phyloP scores from a whole-genome alignment of 805 yeast genomes.

The Candida coquimbonensis region DNA sequence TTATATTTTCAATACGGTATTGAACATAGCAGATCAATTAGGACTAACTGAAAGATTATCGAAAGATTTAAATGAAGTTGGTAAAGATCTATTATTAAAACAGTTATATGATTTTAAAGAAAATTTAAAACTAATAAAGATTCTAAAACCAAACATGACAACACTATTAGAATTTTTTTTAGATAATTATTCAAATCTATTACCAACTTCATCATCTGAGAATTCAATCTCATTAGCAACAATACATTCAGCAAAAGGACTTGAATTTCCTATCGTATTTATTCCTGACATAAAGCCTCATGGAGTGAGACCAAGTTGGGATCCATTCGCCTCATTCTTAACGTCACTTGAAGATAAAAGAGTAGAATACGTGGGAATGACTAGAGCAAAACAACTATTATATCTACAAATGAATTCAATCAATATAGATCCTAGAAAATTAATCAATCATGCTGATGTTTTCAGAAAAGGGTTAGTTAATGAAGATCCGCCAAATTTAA shows the following conservation, averaged over 20 bases:
- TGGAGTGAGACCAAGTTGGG: slow-evolving; percentile 1
- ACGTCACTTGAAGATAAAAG: slow-evolving; percentile 28
- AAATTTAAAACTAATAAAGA: slow-evolving; percentile 26
- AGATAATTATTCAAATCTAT: slow-evolving; percentile 25
- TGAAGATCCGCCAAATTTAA: background rate
- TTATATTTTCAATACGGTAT: slow-evolving; percentile 11
- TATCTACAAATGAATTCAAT: slow-evolving; percentile 14
- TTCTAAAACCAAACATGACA: slow-evolving; percentile 19
- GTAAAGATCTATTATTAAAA: slow-evolving; percentile 19
- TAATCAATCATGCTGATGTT: background rate
- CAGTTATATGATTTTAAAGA: slow-evolving; percentile 31
- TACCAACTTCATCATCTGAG: slow-evolving; percentile 22
- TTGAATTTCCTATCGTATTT: slow-evolving; percentile 67
- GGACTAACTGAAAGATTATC: slow-evolving; percentile 11
- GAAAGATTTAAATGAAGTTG: slow-evolving; percentile 15
- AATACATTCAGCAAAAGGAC: slow-evolving; percentile 67
- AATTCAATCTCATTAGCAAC: slow-evolving; percentile 51
- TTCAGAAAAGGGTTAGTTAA: background rate
- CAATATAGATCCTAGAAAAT: slow-evolving; percentile 1
- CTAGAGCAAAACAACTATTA: slow-evolving; percentile 45
- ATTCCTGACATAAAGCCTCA: slow-evolving; percentile 20
- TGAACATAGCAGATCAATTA: slow-evolving; percentile 8
- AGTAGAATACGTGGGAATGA: slow-evolving; percentile 56
- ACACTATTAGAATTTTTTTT: slow-evolving; percentile 27
- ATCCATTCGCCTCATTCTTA: background rate